Conservation (phyloP, 306 rosid genomes). For the Pterocarpus santalinus region DNA sequence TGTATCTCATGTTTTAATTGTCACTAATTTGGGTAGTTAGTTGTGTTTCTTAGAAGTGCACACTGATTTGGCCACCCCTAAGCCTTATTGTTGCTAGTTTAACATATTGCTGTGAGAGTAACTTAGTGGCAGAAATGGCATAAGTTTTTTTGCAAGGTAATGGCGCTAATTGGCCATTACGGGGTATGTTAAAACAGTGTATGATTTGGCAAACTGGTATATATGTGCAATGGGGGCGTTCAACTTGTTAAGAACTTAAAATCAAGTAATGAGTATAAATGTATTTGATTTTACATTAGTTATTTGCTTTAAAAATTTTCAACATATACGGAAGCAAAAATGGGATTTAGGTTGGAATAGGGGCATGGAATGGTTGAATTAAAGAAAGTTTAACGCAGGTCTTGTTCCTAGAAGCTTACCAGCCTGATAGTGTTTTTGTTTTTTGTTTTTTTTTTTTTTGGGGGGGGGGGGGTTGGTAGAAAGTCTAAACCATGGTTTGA, state of each 20-base stretch:
- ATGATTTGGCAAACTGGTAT: slow-evolving; percentile 26
- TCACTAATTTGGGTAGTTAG: slow-evolving; percentile 1
- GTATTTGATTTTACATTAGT: slow-evolving; percentile 7
- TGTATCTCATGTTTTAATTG: background rate
- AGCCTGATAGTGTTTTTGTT: no score
- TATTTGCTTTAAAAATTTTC: slow-evolving; percentile 1
- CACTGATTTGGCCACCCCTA: slow-evolving; percentile 26
- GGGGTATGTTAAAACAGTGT: background rate
- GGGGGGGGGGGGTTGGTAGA: no score
- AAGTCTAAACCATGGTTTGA: no score
- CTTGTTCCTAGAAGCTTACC: slow-evolving; percentile 9
- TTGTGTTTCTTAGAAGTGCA: slow-evolving; percentile 48
- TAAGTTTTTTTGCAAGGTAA: background rate
- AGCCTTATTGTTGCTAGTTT: slow-evolving; percentile 6
- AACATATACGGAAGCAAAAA: background rate
- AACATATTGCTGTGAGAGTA: slow-evolving; percentile 8
- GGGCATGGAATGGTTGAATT: slow-evolving; percentile 6
- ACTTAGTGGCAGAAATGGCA: slow-evolving; percentile 28
- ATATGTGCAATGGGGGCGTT: slow-evolving; percentile 12
- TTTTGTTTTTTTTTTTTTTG: no score
- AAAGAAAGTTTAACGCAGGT: background rate
- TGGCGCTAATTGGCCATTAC: background rate
- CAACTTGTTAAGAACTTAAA: background rate
- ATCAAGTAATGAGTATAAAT: background rate
- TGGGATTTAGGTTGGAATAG: background rate